Evolutionary conservation across 306 rosid genomes (phyloP), one percentile per base, ranked within the genome.

Genomic region (Heteromeles arbutifolia): DNA sequence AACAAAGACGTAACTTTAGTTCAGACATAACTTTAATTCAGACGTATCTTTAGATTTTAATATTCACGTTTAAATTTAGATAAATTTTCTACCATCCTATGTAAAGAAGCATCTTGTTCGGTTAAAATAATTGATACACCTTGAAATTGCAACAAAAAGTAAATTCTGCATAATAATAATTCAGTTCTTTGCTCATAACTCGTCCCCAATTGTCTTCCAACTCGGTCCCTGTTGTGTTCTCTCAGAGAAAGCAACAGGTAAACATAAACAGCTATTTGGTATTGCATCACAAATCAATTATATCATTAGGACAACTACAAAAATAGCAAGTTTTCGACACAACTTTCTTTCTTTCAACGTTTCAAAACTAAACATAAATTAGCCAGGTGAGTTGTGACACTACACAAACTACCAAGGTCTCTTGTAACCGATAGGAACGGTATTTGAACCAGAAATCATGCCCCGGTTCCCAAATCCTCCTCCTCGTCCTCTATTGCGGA

Each of bases 401-500:
- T 19, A 17, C 12, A 41, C 8, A 45, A 4, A 59, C 82, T 87
- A 90, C 93, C 93, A 89, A 26, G 78, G 88, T 82, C 88, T 90
- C 82, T 78, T 88, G 52, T 80, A 74, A 62, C 97, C 95, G 34
- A 94, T 68, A 70, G 97, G 96, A 56, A 84, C 80, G 41, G 81
- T 80, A 68, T 94, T 94, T 48, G 98, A 85, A 59, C 98, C 98
- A 4, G 98, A 91, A 58, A 69, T 86, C 62, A 57, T 10, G 62
- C 62, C 62, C 77, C 95, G 86, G 73, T 85, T 87, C 18, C 95
- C 93, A 81, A 71, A 90, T 65, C 96, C 87, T 57, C 94, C 90
- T 73, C 96, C 96, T 29, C 97, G 86, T 65, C 96, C 98, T 79
- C 96, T 85, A 5, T 89, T 72, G 58, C 96, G 93, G 75, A 87